These are phyloP conservation scores for Trichocladium antarcticum DNA, from an alignment of 495 filamentous ascomycete genomes.

Conservation along the genomic window DNA sequence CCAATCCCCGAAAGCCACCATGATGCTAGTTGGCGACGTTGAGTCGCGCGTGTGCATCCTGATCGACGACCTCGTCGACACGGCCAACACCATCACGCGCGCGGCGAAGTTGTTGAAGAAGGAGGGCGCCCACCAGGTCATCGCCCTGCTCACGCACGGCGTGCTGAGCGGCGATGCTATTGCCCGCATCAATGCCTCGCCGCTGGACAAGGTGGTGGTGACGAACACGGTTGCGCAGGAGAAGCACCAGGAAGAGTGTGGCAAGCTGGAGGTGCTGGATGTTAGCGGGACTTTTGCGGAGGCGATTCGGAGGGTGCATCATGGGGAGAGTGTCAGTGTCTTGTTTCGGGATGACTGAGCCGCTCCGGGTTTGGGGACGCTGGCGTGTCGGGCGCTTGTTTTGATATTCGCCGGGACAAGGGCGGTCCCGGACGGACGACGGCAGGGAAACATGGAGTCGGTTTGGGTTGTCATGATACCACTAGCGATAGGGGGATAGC, in stretches of 20 bases:
- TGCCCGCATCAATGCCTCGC: slow-evolving; percentile 80
- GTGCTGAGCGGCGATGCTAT: slow-evolving; percentile 91
- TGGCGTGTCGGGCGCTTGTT: not conserved
- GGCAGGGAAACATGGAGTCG: not conserved
- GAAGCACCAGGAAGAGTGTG: slow-evolving; percentile 53
- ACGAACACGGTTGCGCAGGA: slow-evolving; percentile 90
- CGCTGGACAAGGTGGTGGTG: slow-evolving; percentile 81
- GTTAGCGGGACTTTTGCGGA: slow-evolving; percentile 87
- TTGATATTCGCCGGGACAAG: too few relatives aligned
- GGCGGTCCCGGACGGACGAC: not conserved
- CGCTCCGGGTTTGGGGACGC: not conserved
- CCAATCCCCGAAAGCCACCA: slow-evolving; percentile 60
- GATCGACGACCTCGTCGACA: slow-evolving; percentile 90
- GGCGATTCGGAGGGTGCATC: slow-evolving; percentile 90
- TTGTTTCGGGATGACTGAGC: slow-evolving; percentile 72
- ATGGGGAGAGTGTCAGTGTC: slow-evolving; percentile 93
- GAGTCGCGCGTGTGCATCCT: slow-evolving; percentile 71
- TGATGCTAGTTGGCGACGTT: slow-evolving; percentile 96
- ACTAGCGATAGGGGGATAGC: too few relatives aligned
- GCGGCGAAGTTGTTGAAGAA: slow-evolving; percentile 95
- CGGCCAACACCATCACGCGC: slow-evolving; percentile 89
- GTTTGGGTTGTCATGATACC: slow-evolving; percentile 1
- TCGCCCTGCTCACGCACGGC: slow-evolving; percentile 87
- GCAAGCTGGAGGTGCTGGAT: slow-evolving; percentile 90
- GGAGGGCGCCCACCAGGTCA: slow-evolving; percentile 77